Conservation (phyloP, 2,329 filamentous ascomycete genomes). For the Xenosphaeropsis pyriputrescens region DNA sequence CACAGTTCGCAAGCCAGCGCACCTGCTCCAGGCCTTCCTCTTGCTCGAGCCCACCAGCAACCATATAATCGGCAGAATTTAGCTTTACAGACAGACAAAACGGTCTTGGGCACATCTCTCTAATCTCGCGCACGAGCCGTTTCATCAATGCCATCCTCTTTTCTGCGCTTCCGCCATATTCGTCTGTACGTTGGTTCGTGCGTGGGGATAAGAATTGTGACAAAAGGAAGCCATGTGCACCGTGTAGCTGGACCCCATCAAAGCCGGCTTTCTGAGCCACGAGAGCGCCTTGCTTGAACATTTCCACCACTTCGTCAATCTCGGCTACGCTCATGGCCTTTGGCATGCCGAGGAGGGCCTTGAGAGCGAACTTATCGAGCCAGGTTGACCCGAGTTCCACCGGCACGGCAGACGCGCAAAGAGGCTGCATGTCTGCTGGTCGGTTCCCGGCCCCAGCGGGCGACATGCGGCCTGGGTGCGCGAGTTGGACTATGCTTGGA, state of each 20-base stretch:
- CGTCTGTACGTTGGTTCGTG: slow-evolving; percentile 50
- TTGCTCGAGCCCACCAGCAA: slow-evolving; percentile 21
- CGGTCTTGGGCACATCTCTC: slow-evolving; percentile 17
- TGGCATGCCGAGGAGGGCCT: slow-evolving; percentile 30
- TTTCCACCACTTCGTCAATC: slow-evolving; percentile 33
- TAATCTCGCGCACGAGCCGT: slow-evolving; percentile 48
- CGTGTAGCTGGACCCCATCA: slow-evolving; percentile 34
- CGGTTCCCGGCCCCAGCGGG: slow-evolving; percentile 22
- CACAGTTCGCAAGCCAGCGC: slow-evolving; percentile 27
- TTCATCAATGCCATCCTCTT: slow-evolving; percentile 54
- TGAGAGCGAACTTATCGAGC: slow-evolving; percentile 15
- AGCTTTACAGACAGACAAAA: slow-evolving; percentile 40
- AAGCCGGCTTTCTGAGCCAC: slow-evolving; percentile 32
- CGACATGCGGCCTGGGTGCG: slow-evolving; percentile 31
- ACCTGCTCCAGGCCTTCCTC: slow-evolving; percentile 44
- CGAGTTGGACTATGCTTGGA: slow-evolving; percentile 27
- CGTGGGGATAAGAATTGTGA: slow-evolving; percentile 51
- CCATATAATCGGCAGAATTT: slow-evolving; percentile 36
- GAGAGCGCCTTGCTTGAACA: slow-evolving; percentile 34
- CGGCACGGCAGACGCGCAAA: slow-evolving; percentile 28
- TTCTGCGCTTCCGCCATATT: slow-evolving; percentile 54
- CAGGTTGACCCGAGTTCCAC: slow-evolving; percentile 24
- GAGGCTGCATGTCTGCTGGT: slow-evolving; percentile 20
- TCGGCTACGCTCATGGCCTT: slow-evolving; percentile 37
- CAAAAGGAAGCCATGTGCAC: slow-evolving; percentile 42